phyloP scores from a whole-genome alignment of 805 yeast genomes.

The Starmera amethionina region DNA sequence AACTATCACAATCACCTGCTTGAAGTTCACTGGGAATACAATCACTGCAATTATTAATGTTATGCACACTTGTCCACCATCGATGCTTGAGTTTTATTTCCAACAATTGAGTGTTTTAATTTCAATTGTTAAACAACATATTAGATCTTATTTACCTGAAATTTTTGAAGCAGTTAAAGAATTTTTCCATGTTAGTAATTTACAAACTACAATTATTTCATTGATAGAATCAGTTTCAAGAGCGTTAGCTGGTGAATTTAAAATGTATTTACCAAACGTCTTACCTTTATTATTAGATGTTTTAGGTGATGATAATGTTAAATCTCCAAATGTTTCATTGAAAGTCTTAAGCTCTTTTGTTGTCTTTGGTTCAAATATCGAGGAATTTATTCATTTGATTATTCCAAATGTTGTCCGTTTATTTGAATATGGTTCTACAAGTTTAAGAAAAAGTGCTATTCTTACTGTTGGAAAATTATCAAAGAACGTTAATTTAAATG shows the following conservation, averaged over 20 bases:
- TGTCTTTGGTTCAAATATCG: constrained; percentile 78
- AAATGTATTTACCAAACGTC: constrained; percentile 67
- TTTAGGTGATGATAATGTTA: constrained; percentile 50
- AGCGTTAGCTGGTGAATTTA: constrained; percentile 89
- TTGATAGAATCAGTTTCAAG: constrained; percentile 76
- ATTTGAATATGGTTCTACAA: constrained; percentile 58
- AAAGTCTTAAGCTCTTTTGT: constrained; percentile 78
- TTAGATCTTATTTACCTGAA: constrained; percentile 70
- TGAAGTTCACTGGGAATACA: constrained; percentile 78
- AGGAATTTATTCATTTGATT: constrained; percentile 78
- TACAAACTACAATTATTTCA: constrained; percentile 72
- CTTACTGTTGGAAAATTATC: constrained; percentile 77
- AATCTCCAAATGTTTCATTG: constrained; percentile 51
- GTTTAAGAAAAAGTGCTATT: constrained; percentile 63
- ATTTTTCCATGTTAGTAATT: constrained; percentile 49
- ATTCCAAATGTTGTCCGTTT: constrained; percentile 79
- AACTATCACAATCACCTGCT: constrained; percentile 80
- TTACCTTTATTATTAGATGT: constrained; percentile 69
- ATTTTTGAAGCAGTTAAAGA: constrained; percentile 70
- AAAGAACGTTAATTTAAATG: constrained; percentile 60
- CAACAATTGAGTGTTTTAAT: constrained; percentile 79
- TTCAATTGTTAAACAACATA: constrained; percentile 79
- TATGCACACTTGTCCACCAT: constrained; percentile 71
- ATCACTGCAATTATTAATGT: constrained; percentile 82
- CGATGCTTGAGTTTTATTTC: constrained; percentile 79